A percentile compares a stretch with the other conserved stretches of the same genome.
Evolutionary conservation across 2,329 filamentous ascomycete genomes (phyloP).

Genomic region (Orbilia quercus): DNA sequence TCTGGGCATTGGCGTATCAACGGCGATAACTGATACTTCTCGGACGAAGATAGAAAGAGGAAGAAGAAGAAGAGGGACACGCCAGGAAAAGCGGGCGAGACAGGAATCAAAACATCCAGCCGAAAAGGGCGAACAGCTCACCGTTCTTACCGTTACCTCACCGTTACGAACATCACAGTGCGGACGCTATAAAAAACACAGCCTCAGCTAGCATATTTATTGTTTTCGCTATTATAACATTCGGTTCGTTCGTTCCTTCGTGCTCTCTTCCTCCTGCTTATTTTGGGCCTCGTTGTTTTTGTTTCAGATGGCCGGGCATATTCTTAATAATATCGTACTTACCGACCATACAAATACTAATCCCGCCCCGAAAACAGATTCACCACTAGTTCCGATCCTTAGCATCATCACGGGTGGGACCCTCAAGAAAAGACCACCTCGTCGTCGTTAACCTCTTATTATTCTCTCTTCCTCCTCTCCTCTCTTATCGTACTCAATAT

Average conservation of each 20-base stretch:
- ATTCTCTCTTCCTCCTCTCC: background rate
- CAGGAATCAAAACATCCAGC: no score
- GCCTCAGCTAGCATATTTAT: no score
- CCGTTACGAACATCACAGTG: no score
- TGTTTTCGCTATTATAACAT: no score
- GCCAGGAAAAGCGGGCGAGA: no score
- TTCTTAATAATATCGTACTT: no score
- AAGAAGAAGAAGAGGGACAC: background rate
- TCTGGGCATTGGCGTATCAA: slow-evolving; percentile 14
- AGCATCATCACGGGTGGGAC: slow-evolving; percentile 12
- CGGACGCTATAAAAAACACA: no score
- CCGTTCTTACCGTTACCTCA: background rate
- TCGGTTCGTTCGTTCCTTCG: no score
- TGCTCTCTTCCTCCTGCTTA: slow-evolving; percentile 55
- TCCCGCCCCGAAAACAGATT: slow-evolving; percentile 12
- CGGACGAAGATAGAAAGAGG: slow-evolving; percentile 6
- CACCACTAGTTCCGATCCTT: slow-evolving; percentile 13
- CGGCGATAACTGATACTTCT: slow-evolving; percentile 7
- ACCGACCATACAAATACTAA: no score
- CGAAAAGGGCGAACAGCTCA: slow-evolving; percentile 21
- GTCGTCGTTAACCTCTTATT: background rate
- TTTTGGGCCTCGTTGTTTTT: slow-evolving; percentile 55
- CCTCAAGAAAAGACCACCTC: slow-evolving; percentile 33
- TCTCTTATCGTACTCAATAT: slow-evolving; percentile 14
- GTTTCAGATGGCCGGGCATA: slow-evolving; percentile 54